These are phyloP conservation scores for Chlamydomonas incerta DNA, from an alignment of 139 green algal species.

Conservation along the genomic window DNA sequence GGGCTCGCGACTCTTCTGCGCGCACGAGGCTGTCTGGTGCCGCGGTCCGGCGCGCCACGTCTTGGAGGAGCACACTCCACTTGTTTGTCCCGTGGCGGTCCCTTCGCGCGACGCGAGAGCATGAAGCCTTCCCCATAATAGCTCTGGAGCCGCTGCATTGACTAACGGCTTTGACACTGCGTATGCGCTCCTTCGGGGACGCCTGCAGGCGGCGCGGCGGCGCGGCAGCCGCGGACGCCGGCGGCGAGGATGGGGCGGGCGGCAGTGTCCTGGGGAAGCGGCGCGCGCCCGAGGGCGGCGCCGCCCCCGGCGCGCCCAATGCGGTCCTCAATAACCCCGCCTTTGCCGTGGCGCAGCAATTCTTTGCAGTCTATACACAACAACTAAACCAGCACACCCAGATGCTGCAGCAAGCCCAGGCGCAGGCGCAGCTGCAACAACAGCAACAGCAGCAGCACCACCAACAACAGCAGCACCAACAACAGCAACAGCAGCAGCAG, in stretches of 20 bases:
- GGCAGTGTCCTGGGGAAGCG: constrained; percentile 36
- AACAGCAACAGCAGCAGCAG: constrained; percentile 17
- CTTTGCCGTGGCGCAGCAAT: constrained; percentile 34
- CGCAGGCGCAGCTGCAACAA: constrained; percentile 2
- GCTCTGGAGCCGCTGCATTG: too few relatives aligned
- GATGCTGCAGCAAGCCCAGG: constrained; percentile 36
- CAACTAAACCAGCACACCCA: constrained; percentile 34
- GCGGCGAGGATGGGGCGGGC: neutral
- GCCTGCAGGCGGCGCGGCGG: too few relatives aligned
- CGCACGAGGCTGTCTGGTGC: too few relatives aligned
- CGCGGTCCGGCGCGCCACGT: too few relatives aligned
- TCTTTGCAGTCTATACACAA: constrained; percentile 27
- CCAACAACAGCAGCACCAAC: constrained; percentile 5
- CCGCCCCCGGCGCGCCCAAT: too few relatives aligned
- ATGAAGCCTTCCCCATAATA: too few relatives aligned
- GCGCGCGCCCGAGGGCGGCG: neutral
- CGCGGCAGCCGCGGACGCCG: neutral
- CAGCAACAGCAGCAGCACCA: constrained; percentile 17
- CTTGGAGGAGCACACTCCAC: too few relatives aligned
- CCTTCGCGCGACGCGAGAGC: too few relatives aligned
- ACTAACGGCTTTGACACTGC: too few relatives aligned
- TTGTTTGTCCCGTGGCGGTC: too few relatives aligned
- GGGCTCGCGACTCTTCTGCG: too few relatives aligned
- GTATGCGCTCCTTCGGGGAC: too few relatives aligned
- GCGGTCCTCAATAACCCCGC: neutral